Base-by-base conservation (phyloP, 2,329 filamentous ascomycete species). In the Colletotrichum coccodes region DNA sequence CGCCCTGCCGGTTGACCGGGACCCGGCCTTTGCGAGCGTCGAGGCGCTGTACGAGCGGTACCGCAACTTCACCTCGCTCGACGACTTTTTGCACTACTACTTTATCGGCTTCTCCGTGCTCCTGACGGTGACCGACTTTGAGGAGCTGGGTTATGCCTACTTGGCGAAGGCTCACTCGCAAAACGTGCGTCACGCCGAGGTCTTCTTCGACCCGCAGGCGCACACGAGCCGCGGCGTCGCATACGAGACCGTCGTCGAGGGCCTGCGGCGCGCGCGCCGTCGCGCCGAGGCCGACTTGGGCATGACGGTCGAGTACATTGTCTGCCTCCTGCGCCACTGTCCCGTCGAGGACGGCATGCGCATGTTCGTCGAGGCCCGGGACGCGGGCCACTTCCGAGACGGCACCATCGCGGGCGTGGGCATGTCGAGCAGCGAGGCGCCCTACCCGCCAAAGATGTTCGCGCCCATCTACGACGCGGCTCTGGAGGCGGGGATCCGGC, bases 161-260 rank as follows among this genome's bases (percentile, higher is more conserved):
- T 92, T 94, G 77, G 75, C 83, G 36, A 87, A 86, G 66, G 92
- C 91, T 3, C 84, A 88, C 36, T 80, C 80, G 2, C 89, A 94
- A 70, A 88, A 89, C 42, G 89, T 94, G 2, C 84, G 87, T 56
- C 92, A 95, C 75, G 91, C 91, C 16, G 92, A 95, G 78, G 86
- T 94, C 71, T 95, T 94, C 81, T 94, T 95, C 80, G 93, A 95
- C 77, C 92, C 92, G 2, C 92, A 95, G 78, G 91, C 91, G 1
- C 93, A 95, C 78, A 86, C 89, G 5, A 81, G 80, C 14, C 86
- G 92, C 21, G 90, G 90, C 6, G 80, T 95, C 4, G 72, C 83
- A 8, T 91, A 93, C 75, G 81, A 85, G 18, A 90, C 87, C 2
- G 86, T 94, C 26, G 84, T 94, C 4, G 76, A 79, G 3, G 93